phyloP scores from a whole-genome alignment of 768 basidiomycete genomes.

The Pilatotrama ljubarskyi region DNA sequence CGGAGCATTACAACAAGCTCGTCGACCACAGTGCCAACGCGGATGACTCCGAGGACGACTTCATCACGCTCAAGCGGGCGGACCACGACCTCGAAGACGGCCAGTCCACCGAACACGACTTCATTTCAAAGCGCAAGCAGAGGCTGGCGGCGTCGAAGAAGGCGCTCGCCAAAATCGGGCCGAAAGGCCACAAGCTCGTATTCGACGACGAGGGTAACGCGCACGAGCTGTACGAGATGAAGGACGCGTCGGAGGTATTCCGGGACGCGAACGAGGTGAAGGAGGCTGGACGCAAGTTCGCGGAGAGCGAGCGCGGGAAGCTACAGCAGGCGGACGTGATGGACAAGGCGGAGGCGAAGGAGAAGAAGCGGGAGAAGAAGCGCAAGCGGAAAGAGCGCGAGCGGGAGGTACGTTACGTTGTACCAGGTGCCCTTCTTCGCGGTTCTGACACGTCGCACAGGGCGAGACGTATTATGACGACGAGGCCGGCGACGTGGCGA shows the following conservation, averaged over 20 bases:
- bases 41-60: constrained; percentile 66
- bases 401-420: constrained; percentile 26
- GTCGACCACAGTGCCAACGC: constrained; percentile 63
- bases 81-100: constrained; percentile 67
- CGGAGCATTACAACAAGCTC: constrained; percentile 87
- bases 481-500: constrained; percentile 14
- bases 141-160: constrained; percentile 76
- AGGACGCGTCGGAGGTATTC: constrained; percentile 67
- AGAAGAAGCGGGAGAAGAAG: constrained; percentile 91
- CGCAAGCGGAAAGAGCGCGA: constrained; percentile 85
- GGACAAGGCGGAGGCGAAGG: constrained; percentile 83
- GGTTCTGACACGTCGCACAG: background rate
- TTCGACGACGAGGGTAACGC: constrained; percentile 88
- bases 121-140: constrained; percentile 86
- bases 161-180: constrained; percentile 60
- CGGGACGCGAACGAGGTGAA: constrained; percentile 59
- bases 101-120: constrained; percentile 38
- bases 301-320: constrained; percentile 70
- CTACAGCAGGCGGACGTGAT: constrained; percentile 66
- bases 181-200: constrained; percentile 68
- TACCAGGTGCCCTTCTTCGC: background rate
- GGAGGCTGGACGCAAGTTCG: constrained; percentile 68
- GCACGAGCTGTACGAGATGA: constrained; percentile 83
- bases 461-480: constrained; percentile 23
- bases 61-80: constrained; percentile 91